phyloP scores from a whole-genome alignment of 2,329 filamentous ascomycete species.

The Diplodia mutila region DNA sequence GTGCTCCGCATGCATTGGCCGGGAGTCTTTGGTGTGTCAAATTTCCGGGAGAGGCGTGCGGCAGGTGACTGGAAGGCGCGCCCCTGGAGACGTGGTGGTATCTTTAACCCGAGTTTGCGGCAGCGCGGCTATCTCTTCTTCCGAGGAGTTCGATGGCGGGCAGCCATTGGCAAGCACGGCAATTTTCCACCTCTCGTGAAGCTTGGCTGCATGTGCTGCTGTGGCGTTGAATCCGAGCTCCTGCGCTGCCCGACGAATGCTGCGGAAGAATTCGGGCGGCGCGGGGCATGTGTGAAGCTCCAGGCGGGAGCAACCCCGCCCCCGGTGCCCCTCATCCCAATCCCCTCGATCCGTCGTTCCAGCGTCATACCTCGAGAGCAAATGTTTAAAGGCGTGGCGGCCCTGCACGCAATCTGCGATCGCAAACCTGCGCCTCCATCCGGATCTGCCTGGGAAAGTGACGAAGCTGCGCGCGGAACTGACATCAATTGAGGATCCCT shows the following conservation, averaged over 20 bases:
- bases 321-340: slow-evolving; percentile 21
- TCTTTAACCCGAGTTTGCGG: slow-evolving; percentile 14
- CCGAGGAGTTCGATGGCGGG: not conserved
- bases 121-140: slow-evolving; percentile 16
- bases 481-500: slow-evolving; percentile 26
- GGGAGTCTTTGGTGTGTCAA: slow-evolving; percentile 1
- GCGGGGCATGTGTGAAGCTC: slow-evolving; percentile 11
- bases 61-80: not conserved
- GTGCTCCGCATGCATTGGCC: not conserved
- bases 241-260: slow-evolving; percentile 4
- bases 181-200: slow-evolving; percentile 23
- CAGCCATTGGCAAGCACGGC: slow-evolving; percentile 1
- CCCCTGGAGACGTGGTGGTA: not conserved
- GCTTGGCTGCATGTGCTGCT: slow-evolving; percentile 16
- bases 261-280: slow-evolving; percentile 23
- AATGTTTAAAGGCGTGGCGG: not conserved
- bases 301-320: slow-evolving; percentile 4
- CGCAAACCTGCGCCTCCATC: not conserved
- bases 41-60: not conserved
- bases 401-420: slow-evolving; percentile 6
- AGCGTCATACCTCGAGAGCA: slow-evolving; percentile 9
- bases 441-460: slow-evolving; percentile 13
- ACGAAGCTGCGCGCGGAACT: slow-evolving; percentile 19
- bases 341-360: slow-evolving; percentile 17
- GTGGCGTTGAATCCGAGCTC: slow-evolving; percentile 6